These are phyloP conservation scores for Ogataea trehaloabstinens DNA, from an alignment of 805 yeast genomes.

Conservation along the genomic window DNA sequence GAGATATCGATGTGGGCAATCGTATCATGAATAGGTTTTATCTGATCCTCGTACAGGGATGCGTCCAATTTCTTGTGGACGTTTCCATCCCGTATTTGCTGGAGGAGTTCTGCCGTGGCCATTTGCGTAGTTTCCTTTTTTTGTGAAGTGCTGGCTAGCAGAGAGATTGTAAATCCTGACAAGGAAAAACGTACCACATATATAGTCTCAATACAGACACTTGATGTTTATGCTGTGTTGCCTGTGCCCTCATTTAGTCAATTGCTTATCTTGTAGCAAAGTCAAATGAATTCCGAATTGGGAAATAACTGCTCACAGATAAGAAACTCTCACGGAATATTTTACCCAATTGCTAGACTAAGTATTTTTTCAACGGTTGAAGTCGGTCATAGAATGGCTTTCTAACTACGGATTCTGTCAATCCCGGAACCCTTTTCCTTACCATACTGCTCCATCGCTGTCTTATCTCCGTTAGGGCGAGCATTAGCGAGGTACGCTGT, in stretches of 20 bases:
- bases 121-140: conserved; percentile 9
- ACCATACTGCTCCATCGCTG: too few relatives aligned
- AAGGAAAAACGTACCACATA: too few relatives aligned
- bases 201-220: too few relatives aligned
- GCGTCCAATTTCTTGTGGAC: conserved; percentile 35
- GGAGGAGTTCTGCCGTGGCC: conserved; percentile 33
- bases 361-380: not conserved
- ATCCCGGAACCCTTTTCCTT: too few relatives aligned
- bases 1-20: conserved; percentile 22
- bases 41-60: conserved; percentile 31
- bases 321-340: not conserved
- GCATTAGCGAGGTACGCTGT: too few relatives aligned
- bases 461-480: too few relatives aligned
- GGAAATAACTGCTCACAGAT: not conserved
- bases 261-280: too few relatives aligned
- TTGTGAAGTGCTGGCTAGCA: not conserved
- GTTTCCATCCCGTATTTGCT: conserved; percentile 37
- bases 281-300: conserved; percentile 1
- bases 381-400: not conserved
- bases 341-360: not conserved
- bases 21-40: conserved; percentile 29
- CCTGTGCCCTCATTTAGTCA: too few relatives aligned
- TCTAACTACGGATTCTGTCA: too few relatives aligned
- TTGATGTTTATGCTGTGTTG: too few relatives aligned
- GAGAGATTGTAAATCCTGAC: not conserved